Percentiles rank a stretch among this genome's conserved stretches.
Evolutionary conservation across 257 asterid genomes (phyloP).

Genomic region (Lycium ferocissimum): DNA sequence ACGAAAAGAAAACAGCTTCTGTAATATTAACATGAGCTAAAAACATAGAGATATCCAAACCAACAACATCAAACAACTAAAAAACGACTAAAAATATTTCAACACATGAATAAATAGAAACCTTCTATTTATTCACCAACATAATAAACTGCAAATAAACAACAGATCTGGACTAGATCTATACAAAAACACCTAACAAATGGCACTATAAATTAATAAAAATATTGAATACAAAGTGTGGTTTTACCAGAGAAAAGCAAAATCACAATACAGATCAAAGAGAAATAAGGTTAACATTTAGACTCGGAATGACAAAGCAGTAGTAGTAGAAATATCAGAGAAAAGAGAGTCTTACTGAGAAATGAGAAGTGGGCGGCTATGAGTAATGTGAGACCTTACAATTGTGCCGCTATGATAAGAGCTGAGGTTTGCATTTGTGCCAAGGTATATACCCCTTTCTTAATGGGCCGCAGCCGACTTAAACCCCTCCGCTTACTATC

Average conservation of each 20-base stretch:
- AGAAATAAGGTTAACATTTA: background rate
- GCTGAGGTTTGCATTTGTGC: conserved; percentile 15
- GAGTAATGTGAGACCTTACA: conserved; percentile 7
- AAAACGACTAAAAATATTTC: background rate
- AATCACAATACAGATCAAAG: background rate
- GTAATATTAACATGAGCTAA: background rate
- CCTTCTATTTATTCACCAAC: background rate
- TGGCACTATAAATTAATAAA: background rate
- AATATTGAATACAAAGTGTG: background rate
- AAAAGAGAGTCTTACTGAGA: background rate
- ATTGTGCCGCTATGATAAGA: conserved; percentile 22
- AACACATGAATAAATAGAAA: background rate
- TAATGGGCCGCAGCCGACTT: background rate
- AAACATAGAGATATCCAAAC: background rate
- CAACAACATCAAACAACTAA: background rate
- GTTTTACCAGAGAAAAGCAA: background rate
- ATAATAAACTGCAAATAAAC: background rate
- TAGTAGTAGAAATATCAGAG: background rate
- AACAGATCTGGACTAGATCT: conserved; percentile 22
- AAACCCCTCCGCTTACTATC: background rate
- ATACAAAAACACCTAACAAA: background rate
- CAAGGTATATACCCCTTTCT: conserved; percentile 16
- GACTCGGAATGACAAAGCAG: background rate
- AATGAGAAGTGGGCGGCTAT: conserved; percentile 14
- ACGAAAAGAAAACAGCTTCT: background rate